A percentile compares a stretch with the other conserved stretches of the same genome.
Conservation (phyloP, 768 basidiomycete species). For the Lactifluus rugatus region DNA sequence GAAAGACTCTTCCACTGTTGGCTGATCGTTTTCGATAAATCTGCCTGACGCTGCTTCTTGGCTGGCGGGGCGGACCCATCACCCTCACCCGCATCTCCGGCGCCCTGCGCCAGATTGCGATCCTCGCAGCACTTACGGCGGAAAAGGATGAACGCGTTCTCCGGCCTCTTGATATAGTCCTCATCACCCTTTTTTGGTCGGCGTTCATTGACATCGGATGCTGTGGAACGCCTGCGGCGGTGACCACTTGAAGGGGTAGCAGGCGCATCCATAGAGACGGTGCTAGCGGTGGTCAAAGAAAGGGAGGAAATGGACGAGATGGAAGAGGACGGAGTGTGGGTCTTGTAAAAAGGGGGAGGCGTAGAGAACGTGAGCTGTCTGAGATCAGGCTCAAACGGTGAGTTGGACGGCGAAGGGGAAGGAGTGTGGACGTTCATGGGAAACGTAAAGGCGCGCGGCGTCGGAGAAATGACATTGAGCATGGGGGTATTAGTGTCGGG, state of each 20-base stretch:
- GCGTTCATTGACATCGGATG: conserved; percentile 28
- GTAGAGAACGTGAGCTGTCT: conserved; percentile 36
- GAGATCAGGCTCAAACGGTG: conserved; percentile 69
- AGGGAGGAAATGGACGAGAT: conserved; percentile 34
- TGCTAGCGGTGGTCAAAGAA: conserved; percentile 24
- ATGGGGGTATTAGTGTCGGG: conserved; percentile 39
- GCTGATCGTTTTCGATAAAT: conserved; percentile 74
- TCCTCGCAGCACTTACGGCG: conserved; percentile 71
- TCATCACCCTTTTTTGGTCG: conserved; percentile 59
- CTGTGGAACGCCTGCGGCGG: conserved; percentile 29
- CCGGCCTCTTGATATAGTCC: conserved; percentile 75
- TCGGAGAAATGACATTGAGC: conserved; percentile 51
- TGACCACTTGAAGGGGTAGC: conserved; percentile 21
- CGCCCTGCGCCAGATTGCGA: conserved; percentile 46
- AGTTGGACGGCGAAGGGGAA: conserved; percentile 57
- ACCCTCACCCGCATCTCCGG: conserved; percentile 22
- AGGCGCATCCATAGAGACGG: conserved; percentile 21
- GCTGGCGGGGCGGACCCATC: conserved; percentile 26
- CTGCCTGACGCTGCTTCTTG: conserved; percentile 70
- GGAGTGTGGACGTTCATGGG: conserved; percentile 29
- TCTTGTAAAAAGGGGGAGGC: conserved; percentile 28
- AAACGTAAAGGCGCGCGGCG: conserved; percentile 64
- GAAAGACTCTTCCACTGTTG: conserved; percentile 69
- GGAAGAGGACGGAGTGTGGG: conserved; percentile 35
- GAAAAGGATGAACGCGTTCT: conserved; percentile 82